A percentile compares a stretch with the other conserved stretches of the same genome.
These are phyloP conservation scores for Lindgomyces ingoldianus DNA, from an alignment of 495 filamentous ascomycete genomes.

Conservation along the genomic window DNA sequence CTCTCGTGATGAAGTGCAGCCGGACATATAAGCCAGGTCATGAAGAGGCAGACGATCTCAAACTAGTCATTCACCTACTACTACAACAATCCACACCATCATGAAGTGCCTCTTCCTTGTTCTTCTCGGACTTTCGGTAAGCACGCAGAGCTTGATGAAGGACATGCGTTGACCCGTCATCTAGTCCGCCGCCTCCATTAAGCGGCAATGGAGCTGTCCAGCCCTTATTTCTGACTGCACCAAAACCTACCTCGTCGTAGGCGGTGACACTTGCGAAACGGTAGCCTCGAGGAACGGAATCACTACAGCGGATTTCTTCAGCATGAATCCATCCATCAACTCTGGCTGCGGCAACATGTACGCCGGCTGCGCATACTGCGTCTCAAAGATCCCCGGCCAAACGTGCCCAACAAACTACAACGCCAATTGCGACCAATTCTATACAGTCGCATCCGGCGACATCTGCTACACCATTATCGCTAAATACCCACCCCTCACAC, in stretches of 20 bases:
- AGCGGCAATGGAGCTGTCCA: background rate
- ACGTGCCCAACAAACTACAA: background rate
- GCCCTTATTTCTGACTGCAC: background rate
- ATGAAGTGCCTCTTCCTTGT: no score
- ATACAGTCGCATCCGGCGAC: background rate
- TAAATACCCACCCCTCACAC: background rate
- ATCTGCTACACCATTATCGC: background rate
- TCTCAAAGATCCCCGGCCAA: background rate
- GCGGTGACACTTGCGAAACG: background rate
- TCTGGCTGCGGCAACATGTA: background rate
- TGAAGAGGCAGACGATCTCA: no score
- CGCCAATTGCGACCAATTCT: background rate
- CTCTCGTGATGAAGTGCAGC: no score
- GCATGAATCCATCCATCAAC: background rate
- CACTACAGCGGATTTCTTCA: background rate
- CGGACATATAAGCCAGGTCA: no score
- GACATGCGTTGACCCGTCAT: no score
- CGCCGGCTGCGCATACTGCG: background rate
- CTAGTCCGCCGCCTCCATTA: background rate
- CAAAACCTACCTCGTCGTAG: background rate
- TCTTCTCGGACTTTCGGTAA: no score
- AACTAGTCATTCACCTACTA: no score
- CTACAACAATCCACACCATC: no score
- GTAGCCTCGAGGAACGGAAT: background rate
- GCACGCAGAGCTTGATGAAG: no score